Evolutionary conservation across 257 asterid species (phyloP).

Genomic region (Paulownia fortunei): DNA sequence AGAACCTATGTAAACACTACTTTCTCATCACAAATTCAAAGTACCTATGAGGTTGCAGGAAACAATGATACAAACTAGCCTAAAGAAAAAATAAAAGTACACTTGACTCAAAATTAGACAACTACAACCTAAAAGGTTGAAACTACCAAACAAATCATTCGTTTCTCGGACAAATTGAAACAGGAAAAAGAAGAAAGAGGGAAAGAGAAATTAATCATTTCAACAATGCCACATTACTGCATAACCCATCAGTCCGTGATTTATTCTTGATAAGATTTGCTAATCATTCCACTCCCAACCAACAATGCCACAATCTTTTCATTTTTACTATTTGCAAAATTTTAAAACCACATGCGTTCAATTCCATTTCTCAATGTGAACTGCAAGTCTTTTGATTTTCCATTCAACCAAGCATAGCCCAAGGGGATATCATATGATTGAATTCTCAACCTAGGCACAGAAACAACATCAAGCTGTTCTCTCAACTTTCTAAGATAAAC

Average conservation of each 20-base stretch:
- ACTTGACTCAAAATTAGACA: background rate
- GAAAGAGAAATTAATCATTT: background rate
- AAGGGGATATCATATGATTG: background rate
- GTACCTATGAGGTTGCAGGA: background rate
- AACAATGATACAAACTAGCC: background rate
- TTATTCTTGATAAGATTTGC: background rate
- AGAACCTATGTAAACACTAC: background rate
- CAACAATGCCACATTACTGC: background rate
- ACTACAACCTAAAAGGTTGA: background rate
- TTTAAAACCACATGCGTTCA: background rate
- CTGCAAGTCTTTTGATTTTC: background rate
- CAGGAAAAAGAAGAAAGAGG: background rate
- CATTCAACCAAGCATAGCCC: conserved; percentile 3
- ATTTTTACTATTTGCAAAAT: background rate
- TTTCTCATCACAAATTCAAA: background rate
- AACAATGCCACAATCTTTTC: background rate
- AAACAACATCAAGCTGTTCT: conserved; percentile 3
- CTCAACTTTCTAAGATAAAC: conserved; percentile 4
- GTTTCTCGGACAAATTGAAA: background rate
- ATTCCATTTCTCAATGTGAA: background rate
- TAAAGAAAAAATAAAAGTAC: background rate
- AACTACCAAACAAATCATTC: background rate
- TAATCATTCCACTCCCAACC: background rate
- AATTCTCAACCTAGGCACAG: conserved; percentile 2
- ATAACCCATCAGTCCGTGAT: background rate